phyloP scores from a whole-genome alignment of 2,329 filamentous ascomycete species.

The Aspergillus versicolor region DNA sequence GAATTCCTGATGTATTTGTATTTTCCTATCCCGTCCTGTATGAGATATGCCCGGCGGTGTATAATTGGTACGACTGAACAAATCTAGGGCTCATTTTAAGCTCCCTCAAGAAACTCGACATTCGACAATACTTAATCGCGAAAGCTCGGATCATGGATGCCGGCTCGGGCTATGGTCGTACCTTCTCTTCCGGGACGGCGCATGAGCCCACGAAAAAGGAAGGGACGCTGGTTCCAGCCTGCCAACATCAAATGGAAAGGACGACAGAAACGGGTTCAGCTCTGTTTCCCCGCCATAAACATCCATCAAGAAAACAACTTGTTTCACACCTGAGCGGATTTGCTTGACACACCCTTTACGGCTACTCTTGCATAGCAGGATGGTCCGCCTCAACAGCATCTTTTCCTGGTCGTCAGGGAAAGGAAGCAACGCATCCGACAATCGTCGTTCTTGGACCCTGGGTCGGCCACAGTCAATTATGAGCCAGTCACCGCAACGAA shows the following conservation, averaged over 20 bases:
- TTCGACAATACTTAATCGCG: not conserved
- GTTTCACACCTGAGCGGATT: not conserved
- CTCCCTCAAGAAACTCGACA: not conserved
- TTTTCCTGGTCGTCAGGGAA: constrained; percentile 10
- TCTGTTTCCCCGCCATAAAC: not conserved
- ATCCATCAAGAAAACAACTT: not conserved
- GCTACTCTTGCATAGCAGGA: not conserved
- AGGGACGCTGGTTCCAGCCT: constrained; percentile 3
- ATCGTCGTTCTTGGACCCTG: not conserved
- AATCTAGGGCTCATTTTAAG: not conserved
- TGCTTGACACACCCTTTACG: not conserved
- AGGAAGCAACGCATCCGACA: constrained; percentile 3
- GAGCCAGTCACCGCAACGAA: not conserved
- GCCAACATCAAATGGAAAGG: not conserved
- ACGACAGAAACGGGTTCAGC: not conserved
- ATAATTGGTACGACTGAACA: constrained; percentile 6
- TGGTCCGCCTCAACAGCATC: constrained; percentile 16
- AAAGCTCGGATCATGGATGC: not conserved
- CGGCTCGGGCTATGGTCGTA: not conserved
- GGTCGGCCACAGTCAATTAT: not conserved
- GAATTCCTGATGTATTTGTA: not conserved
- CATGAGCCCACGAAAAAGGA: not conserved
- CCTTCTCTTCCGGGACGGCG: not conserved
- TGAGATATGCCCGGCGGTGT: constrained; percentile 1
- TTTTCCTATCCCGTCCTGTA: constrained; percentile 9